Evolutionary conservation across 805 yeast genomes (phyloP), one percentile per base, ranked within the genome.

Genomic region (Tetrapisispora taiwanensis): DNA sequence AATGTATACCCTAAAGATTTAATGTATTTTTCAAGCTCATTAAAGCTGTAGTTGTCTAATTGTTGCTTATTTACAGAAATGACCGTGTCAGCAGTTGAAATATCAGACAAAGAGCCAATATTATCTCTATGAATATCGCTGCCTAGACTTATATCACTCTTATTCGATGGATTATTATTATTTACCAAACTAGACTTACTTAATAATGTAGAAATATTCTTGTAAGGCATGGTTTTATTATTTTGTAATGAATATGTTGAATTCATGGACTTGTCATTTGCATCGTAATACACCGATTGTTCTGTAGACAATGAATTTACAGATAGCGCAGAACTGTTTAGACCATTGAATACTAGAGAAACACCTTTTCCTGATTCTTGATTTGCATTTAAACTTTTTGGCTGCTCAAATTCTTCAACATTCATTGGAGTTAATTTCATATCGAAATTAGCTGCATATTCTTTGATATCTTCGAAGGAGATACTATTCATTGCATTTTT

Each of bases 391-490:
- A 34, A 22, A 1, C 42, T 34, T 2, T 41, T 39, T 4, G 53
- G 47, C 8, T 46, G 31, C 7, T 43, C 48, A 6, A 39, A 27
- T 12, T 43, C 46, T 30, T 45, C 26, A 22, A 38, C 42, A 19
- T 18, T 38, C 2, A 42, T 58, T 13, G 71, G 62, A 14, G 68
- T 60, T 32, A 73, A 46, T 19, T 52, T 57, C 52, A 62, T 56
- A 10, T 70, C 68, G 26, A 66, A 53, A 10, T 54, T 57, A 15
- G 54, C 52, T 2, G 74, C 74, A 37, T 57, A 53, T 17, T 53
- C 51, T 36, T 59, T 55, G 17, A 71, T 42, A 14, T 59, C 63
- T 1, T 59, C 67, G 39, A 58, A 58, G 9, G 61, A 50, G 19
- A 59, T 18, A 36, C 41, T 36, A 36, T 42, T 24, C 5, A 52